These are phyloP conservation scores for Russula lepida DNA, from an alignment of 768 basidiomycete species.

Conservation along the genomic window DNA sequence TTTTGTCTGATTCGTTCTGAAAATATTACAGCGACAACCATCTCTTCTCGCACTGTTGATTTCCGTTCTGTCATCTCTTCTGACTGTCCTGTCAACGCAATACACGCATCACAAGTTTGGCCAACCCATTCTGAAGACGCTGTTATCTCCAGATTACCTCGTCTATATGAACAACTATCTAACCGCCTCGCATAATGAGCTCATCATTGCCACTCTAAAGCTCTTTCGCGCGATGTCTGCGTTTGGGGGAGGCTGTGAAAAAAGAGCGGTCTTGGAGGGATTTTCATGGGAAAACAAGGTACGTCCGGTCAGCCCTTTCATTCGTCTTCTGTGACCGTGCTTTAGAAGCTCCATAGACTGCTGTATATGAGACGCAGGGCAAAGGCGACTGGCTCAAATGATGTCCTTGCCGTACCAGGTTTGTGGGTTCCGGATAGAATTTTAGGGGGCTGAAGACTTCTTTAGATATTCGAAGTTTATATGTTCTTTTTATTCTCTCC, in stretches of 20 bases:
- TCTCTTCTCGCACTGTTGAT: constrained; percentile 38
- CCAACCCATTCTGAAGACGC: constrained; percentile 48
- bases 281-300: constrained; percentile 81
- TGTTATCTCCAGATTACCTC: constrained; percentile 49
- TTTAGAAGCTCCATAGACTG: constrained; percentile 56
- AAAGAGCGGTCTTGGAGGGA: constrained; percentile 50
- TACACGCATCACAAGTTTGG: constrained; percentile 60
- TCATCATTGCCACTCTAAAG: constrained; percentile 57
- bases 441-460: constrained; percentile 5
- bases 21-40: constrained; percentile 34
- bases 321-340: background rate
- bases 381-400: constrained; percentile 32
- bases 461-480: constrained; percentile 73
- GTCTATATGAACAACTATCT: constrained; percentile 56
- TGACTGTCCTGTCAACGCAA: constrained; percentile 57
- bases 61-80: constrained; percentile 48
- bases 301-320: background rate
- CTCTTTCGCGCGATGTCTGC: constrained; percentile 51
- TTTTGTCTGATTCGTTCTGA: constrained; percentile 1
- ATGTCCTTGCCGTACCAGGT: constrained; percentile 53
- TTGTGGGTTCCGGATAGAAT: constrained; percentile 13
- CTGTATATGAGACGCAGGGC: constrained; percentile 61
- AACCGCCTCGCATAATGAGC: constrained; percentile 52
- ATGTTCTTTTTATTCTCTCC: constrained; percentile 63
- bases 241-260: constrained; percentile 60